Evolutionary conservation across 805 yeast species (phyloP), one percentile per base, ranked within the genome.

Genomic region (Kuraishia molischiana): DNA sequence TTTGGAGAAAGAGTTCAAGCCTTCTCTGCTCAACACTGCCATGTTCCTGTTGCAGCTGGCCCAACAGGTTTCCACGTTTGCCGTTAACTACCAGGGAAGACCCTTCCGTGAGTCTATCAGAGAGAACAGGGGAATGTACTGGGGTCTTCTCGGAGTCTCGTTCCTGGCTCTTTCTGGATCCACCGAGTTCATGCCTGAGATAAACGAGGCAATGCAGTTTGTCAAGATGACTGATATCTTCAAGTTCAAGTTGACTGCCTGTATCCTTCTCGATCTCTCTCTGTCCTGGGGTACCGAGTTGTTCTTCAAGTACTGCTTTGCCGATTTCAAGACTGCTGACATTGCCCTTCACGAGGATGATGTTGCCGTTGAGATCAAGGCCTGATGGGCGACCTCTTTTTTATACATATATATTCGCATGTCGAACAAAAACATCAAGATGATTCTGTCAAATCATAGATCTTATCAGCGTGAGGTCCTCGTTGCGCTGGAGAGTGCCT

Each of bases 31-130:
- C 57, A 92, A 92, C 65, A 90, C 97, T 29, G 97, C 96, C 52
- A 89, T 92, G 69, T 92, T 89, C 64, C 71, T 92, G 57, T 73
- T 92, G 40, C 97, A 89, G 61, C 72, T 92, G 52, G 90, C 95
- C 15, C 97, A 92, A 67, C 96, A 92, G 61, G 95, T 92, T 38
- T 85, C 97, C 13, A 92, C 98, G 0, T 92, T 89, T 67, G 96
- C 96, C 17, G 96, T 92, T 41, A 92, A 92, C 64, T 92, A 92
- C 62, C 95, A 86, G 66, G 98, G 98, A 39, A 79, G 83, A 49
- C 98, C 98, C 39, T 92, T 92, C 67, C 81, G 95, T 59, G 95
- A 92, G 64, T 77, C 85, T 40, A 82, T 92, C 50, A 69, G 67
- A 38, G 95, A 83, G 59, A 92, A 92, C 64, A 84, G 80, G 62